A percentile compares a stretch with the other conserved stretches of the same genome.
phyloP scores from a whole-genome alignment of 331 rosid genomes.

The Rhamnella rubrinervis region DNA sequence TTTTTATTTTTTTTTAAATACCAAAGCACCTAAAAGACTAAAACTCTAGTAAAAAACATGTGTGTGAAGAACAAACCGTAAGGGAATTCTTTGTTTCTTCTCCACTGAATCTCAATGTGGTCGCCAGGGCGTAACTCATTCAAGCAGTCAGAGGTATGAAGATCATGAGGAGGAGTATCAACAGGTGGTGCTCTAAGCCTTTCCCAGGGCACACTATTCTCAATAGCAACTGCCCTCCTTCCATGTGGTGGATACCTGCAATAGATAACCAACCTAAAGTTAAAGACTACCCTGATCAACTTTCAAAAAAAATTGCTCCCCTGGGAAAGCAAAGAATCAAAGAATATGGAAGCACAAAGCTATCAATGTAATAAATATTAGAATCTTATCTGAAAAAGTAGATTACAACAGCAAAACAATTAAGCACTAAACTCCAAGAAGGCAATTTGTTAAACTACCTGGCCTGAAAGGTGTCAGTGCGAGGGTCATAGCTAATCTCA shows the following conservation, averaged over 20 bases:
- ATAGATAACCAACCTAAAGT: slow-evolving; percentile 16
- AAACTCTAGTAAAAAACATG: slow-evolving; percentile 1
- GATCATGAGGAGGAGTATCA: slow-evolving; percentile 74
- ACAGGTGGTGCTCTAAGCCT: slow-evolving; percentile 85
- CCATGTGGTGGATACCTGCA: slow-evolving; percentile 92
- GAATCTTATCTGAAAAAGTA: neutral
- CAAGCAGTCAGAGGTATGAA: slow-evolving; percentile 73
- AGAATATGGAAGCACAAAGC: neutral
- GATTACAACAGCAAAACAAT: slow-evolving; percentile 10
- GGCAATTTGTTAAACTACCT: slow-evolving; percentile 48
- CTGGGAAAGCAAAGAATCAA: neutral
- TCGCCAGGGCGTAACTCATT: slow-evolving; percentile 71
- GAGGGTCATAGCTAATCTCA: slow-evolving; percentile 75
- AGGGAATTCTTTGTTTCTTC: slow-evolving; percentile 92
- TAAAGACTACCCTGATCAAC: slow-evolving; percentile 25
- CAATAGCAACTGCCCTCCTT: slow-evolving; percentile 69
- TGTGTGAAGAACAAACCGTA: slow-evolving; percentile 64
- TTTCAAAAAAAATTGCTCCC: neutral
- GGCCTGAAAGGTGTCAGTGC: slow-evolving; percentile 84
- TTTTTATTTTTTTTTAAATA: neutral
- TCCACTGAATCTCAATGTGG: slow-evolving; percentile 94
- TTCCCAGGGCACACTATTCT: slow-evolving; percentile 71
- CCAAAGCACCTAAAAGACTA: neutral
- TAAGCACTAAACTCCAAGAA: slow-evolving; percentile 4
- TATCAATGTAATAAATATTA: neutral